Conservation (phyloP, 78 protist species). For the Dictyostelium brefeldianum region DNA sequence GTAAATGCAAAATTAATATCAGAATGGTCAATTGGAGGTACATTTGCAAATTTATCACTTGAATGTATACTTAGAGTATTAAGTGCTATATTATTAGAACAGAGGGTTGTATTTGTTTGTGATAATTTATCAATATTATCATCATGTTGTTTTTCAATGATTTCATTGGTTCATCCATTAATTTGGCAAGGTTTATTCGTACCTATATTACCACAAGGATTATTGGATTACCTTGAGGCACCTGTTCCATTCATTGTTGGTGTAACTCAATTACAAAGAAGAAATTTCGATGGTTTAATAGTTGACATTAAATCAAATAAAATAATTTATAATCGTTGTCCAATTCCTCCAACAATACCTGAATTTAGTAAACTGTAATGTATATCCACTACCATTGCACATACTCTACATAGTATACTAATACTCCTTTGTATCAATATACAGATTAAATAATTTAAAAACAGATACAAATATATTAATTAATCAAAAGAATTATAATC, state of each 20-base stretch:
- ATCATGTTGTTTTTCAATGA: slow-evolving; percentile 64
- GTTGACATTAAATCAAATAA: slow-evolving; percentile 40
- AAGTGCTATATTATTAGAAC: slow-evolving; percentile 71
- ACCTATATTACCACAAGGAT: slow-evolving; percentile 47
- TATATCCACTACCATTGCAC: not conserved
- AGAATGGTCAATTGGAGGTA: slow-evolving; percentile 56
- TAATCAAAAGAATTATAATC: slow-evolving; percentile 57
- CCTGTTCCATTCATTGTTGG: slow-evolving; percentile 75
- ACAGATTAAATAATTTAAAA: slow-evolving; percentile 39
- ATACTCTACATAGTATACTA: not conserved
- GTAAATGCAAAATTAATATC: slow-evolving; percentile 29
- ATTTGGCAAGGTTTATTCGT: slow-evolving; percentile 81
- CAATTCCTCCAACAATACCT: slow-evolving; percentile 47
- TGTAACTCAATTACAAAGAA: slow-evolving; percentile 34
- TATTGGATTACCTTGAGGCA: slow-evolving; percentile 66
- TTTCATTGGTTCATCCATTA: slow-evolving; percentile 55
- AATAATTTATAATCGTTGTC: slow-evolving; percentile 27
- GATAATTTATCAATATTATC: slow-evolving; percentile 64
- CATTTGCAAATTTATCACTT: slow-evolving; percentile 47
- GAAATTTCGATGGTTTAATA: slow-evolving; percentile 63
- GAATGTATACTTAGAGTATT: slow-evolving; percentile 59
- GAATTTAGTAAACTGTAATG: slow-evolving; percentile 53
- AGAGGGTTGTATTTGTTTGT: slow-evolving; percentile 74
- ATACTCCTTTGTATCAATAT: not conserved
- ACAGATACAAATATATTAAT: slow-evolving; percentile 17